Evolutionary conservation across 2,329 filamentous ascomycete genomes (phyloP), one percentile per base, ranked within the genome.

Genomic region (Fusarium sp.): DNA sequence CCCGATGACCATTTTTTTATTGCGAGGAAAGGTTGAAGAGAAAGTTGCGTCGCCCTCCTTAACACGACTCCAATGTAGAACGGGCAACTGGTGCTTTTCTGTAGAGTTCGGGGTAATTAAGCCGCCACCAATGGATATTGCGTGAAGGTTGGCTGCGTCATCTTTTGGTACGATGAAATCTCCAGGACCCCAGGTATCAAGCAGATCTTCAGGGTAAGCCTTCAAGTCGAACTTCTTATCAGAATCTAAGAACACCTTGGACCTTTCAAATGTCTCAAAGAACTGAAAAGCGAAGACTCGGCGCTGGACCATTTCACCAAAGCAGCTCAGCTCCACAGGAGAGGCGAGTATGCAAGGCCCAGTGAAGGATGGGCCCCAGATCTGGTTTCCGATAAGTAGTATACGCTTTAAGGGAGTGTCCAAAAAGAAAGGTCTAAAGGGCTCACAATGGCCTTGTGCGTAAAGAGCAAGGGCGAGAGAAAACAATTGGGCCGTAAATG

Each of bases 81-180:
- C n/a, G n/a, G n/a, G n/a, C n/a, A n/a, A n/a, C n/a, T n/a, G n/a
- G n/a, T n/a, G n/a, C n/a, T n/a, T n/a, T n/a, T n/a, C n/a, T n/a
- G n/a, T n/a, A n/a, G n/a, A n/a, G n/a, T n/a, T n/a, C n/a, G n/a
- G n/a, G n/a, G n/a, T n/a, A n/a, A n/a, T n/a, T n/a, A n/a, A n/a
- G n/a, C n/a, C n/a, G n/a, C n/a, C n/a, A n/a, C n/a, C n/a, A n/a
- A n/a, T n/a, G n/a, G n/a, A n/a, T n/a, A n/a, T n/a, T n/a, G n/a
- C n/a, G n/a, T n/a, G n/a, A n/a, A n/a, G n/a, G n/a, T n/a, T n/a
- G n/a, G n/a, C n/a, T n/a, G n/a, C n/a, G n/a, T 40, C 35, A 40
- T 40, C 2, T 0, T 30, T 54, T 0, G 19, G 19, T 0, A 18
- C 3, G 0, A 54, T 19, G 3, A 54, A 40, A 5, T 23, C 2